Evolutionary conservation across 768 basidiomycete genomes (phyloP), one percentile per base, ranked within the genome.

Genomic region (Sistotremastrum suecicum): DNA sequence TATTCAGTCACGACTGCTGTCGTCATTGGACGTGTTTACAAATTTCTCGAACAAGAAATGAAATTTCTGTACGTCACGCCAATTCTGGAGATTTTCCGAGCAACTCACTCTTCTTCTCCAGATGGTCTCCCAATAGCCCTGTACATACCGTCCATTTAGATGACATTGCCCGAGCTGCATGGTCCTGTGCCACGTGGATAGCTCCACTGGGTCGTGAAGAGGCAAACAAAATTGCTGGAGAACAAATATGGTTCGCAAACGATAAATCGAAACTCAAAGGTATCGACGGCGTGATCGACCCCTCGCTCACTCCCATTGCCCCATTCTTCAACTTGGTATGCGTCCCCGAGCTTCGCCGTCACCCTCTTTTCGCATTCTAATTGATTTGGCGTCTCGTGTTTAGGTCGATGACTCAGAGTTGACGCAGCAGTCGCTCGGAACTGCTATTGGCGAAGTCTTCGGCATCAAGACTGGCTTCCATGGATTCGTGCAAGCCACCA

Each of bases 241-340:
- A 82, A 54, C 67, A 67, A 40, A 75, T 86, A 34, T 50, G 56
- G 32, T 82, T 78, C 62, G 75, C 74, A 52, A 83, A 82, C 49
- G 80, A 86, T 45, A 84, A 81, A 65, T 72, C 65, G 54, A 83
- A 80, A 57, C 65, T 74, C 11, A 68, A 66, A 45, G 76, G 77
- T 39, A 74, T 84, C 29, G 69, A 75, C 35, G 82, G 80, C 37
- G 71, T 80, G 62, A 64, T 70, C 29, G 60, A 74, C 5, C 68
- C 73, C 28, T 70, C 74, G 5, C 50, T 45, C 3, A 78, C 75
- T 51, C 66, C 80, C 5, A 57, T 78, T 37, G 86, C 80, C 1
- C 83, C 87, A 3, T 51, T 89, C n/a, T 90, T 91, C 64, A 87
- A 90, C 57, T 57, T 91, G 53, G 87, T 83, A 50, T 51, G 71